Base-by-base conservation (phyloP, 2,329 filamentous ascomycete genomes). In the Fusarium luffae region DNA sequence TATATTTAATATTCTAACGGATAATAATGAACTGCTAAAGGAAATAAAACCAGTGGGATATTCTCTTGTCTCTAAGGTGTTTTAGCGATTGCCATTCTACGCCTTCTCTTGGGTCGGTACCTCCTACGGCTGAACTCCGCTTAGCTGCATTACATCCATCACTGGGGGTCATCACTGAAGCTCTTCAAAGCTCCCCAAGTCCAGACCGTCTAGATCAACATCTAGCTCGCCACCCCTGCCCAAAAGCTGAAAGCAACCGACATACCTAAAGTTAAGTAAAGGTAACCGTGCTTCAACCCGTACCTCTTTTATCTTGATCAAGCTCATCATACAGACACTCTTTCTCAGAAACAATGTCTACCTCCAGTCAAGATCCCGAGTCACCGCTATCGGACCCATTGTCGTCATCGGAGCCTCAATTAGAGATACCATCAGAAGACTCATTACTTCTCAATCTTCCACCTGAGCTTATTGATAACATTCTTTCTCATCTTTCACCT, bases 391-490 rank as follows among this genome's bases (percentile, higher is more conserved):
- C 37, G 2, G 27, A n/a, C 18, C 30, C 58, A 21, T 18, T 32
- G 18, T 46, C 52, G 14, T 28, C 43, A 56, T 16, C 49, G 48
- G 42, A 49, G 19, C 19, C 19, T n/a, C 32, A 60, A 6, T 7
- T 25, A 34, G 18, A 47, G 23, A 34, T 40, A 19, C 44, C 57
- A 46, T 23, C 16, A 0, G 14, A 43, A 3, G 32, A 16, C 10
- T 75, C 75, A 25, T 68, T 69, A 40, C 73, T 93, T 10, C 77
- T 89, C 30, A 76, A 79, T 21, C 85, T 97, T 2, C 94, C 94
- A 1, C 79, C 88, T 14, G 94, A 98, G 77, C 83, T 97, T 11
- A 82, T 97, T 32, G 86, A 92, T 70, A 81, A 86, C n/a, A 89
- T 97, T 48, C 81, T 97, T 16, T 83, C 83, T 34, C 89, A 88